These are phyloP conservation scores for Botrytis fragariae DNA, from an alignment of 2,329 filamentous ascomycete species.

Conservation along the genomic window DNA sequence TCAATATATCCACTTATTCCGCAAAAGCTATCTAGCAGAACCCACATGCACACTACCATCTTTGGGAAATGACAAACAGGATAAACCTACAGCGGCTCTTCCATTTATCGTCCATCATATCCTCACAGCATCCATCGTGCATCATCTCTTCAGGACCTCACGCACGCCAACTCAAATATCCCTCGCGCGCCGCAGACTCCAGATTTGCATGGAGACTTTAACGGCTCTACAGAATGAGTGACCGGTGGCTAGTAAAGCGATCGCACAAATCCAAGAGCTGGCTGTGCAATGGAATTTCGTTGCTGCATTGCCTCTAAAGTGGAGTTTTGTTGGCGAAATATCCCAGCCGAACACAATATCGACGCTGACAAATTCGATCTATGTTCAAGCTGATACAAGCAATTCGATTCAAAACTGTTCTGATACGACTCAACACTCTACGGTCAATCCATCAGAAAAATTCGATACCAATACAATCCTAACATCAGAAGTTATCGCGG, in stretches of 20 bases:
- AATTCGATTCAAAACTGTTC: too few relatives aligned
- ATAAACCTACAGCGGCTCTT: neutral
- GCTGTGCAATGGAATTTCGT: neutral
- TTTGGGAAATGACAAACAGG: neutral
- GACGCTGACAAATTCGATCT: neutral
- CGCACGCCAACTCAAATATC: neutral
- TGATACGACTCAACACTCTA: neutral
- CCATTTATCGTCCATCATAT: neutral
- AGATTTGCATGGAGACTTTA: neutral
- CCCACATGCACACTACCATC: neutral
- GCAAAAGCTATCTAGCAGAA: neutral
- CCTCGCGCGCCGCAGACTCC: neutral
- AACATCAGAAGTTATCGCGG: neutral
- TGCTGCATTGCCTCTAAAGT: neutral
- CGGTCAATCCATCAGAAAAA: neutral
- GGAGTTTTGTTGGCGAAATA: neutral
- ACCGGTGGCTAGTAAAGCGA: neutral
- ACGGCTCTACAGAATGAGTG: neutral
- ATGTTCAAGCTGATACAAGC: too few relatives aligned
- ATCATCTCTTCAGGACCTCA: neutral
- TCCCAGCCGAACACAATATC: neutral
- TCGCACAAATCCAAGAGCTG: neutral
- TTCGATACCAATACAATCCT: neutral
- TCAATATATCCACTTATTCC: neutral
- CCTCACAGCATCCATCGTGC: neutral